Base-by-base conservation (phyloP, 75 land plant species). In the Cryptomeria japonica region DNA sequence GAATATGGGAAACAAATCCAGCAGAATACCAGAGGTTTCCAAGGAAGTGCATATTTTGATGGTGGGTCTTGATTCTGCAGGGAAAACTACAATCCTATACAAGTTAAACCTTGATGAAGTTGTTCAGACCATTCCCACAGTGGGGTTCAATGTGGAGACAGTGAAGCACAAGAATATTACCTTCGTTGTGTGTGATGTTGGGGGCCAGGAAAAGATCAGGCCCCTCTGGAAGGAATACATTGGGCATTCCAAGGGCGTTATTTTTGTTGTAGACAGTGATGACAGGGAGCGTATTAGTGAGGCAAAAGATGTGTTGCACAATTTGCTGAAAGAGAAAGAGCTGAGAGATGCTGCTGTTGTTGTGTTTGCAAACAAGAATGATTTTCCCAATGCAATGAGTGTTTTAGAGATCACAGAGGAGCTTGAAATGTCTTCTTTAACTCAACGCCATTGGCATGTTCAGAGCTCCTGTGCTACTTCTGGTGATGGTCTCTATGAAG, bases 401-500 rank as follows among this genome's bases (percentile, higher is more conserved):
- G 78, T 70, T 18, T 2, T 32, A 22, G 89, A 88, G 55, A 36
- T 86, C 28, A 86, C 79, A 25, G 88, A 88, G 32, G 46, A 83
- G 88, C 70, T 88, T 37, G 72, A 47, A 11, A 92, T 93, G 18
- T 89, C 86, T 18, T 92, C 93, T 39, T 89, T 93, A 16, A 89
- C 90, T 46, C 94, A 92, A 68, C 91, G 90, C 79, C 91, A 87
- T 56, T 93, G 93, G 94, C 92, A 93, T 8, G 76, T 55, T 44
- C 51, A 68, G 38, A 47, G 32, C 80, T 83, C 84, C 39, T 92
- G 92, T 84, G 94, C 94, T 49, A 92, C 92, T 0, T 92, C 95
- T 82, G 94, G 92, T 10, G 89, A 92, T 64, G 95, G 95, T 91
- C 88, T 94, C 10, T 92, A 90, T 77, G 95, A 94, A 89, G 95